Base-by-base conservation (phyloP, 1,284 basidiomycete species). In the Ganoderma boninense region DNA sequence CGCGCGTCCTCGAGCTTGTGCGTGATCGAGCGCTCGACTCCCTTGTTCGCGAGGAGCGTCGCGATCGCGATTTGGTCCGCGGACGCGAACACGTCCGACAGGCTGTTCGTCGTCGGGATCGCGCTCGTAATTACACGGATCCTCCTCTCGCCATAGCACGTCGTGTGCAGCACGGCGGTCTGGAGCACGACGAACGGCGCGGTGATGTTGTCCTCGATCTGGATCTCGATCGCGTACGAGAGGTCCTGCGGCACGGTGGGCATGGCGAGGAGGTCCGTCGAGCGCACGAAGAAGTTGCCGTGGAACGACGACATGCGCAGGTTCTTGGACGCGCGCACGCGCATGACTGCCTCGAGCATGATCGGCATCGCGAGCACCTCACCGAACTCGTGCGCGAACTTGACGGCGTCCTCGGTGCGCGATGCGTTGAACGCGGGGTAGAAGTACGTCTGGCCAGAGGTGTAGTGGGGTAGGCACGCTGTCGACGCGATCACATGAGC, bases 271-370 rank as follows among this genome's bases (percentile, higher is more conserved):
- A 99, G 87, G 84, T 99, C 98, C 43, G 97, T 99, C 14, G 97
- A 98, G 64, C 98, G 93, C 66, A 99, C 97, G 81, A 99, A 99
- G 86, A 99, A 99, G 87, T 99, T 99, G 76, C 98, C 98, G 78
- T 99, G 97, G 94, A 98, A 99, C 1, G 96, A 95, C 6, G 96
- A 93, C 93, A 99, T 97, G 69, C 98, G 93, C 68, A 99, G 86
- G 70, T 97, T 96, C 84, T 95, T 89, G 1, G 97, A 95, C 38
- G 97, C 97, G 74, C 98, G 96, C 44, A 99, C 95, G 81, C 98
- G 95, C 87, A 98, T 97, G 70, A 99, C 96, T 20, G 97, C 97
- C 82, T 99, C 98, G 75, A 98, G 87, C 87, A 97, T 97, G 79
- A 99, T 96, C 13, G 97, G 96, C 87, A 93, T 95, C 3, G 96